Evolutionary conservation across 108 stramenopile genomes (phyloP).

Genomic region (Cyclotella baltica): DNA sequence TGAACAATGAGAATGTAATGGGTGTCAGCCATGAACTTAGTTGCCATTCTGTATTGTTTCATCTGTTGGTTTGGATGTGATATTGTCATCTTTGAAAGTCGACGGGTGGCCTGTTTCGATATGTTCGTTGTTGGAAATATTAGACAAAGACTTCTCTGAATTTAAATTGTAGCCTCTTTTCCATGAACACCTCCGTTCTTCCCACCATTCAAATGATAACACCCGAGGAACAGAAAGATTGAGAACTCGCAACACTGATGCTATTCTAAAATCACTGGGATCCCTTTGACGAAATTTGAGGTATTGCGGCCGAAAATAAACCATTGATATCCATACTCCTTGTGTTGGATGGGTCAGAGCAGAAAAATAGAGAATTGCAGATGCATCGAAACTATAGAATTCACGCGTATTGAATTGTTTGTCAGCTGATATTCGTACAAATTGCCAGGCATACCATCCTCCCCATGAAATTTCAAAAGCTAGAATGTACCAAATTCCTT

Average conservation of each 20-base stretch:
- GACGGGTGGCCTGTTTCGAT: too few relatives aligned
- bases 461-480: conserved; percentile 36
- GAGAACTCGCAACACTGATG: conserved; percentile 22
- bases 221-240: conserved; percentile 11
- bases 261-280: conserved; percentile 6
- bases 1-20: too few relatives aligned
- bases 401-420: background rate
- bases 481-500: conserved; percentile 46
- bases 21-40: too few relatives aligned
- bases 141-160: background rate
- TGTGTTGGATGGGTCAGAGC: conserved; percentile 21
- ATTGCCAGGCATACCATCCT: conserved; percentile 47
- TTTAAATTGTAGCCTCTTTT: background rate
- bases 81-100: too few relatives aligned
- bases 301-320: conserved; percentile 27
- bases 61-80: too few relatives aligned
- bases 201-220: conserved; percentile 24
- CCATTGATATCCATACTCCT: conserved; percentile 29
- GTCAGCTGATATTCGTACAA: conserved; percentile 18
- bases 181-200: background rate
- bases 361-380: conserved; percentile 10
- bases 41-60: too few relatives aligned
- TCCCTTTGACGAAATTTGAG: conserved; percentile 29
- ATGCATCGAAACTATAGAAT: background rate
- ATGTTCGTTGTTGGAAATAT: too few relatives aligned